Evolutionary conservation across 192 early-diverging fungal species (phyloP), one percentile per base, ranked within the genome.

Genomic region (Coemansia sp.): DNA sequence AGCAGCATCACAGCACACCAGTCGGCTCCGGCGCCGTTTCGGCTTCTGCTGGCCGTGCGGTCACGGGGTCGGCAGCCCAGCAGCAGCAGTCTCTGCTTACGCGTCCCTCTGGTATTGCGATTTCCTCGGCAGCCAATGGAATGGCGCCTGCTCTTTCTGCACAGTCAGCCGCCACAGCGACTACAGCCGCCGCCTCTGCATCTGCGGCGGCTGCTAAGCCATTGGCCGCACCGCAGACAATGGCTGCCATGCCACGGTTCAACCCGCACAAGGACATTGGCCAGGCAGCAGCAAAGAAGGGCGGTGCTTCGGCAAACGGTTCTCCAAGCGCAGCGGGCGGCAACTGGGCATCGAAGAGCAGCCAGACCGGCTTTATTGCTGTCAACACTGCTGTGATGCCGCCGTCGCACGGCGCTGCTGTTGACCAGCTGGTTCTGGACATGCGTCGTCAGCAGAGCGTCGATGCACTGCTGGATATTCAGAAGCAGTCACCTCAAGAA

Each of bases 221-320:
- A 22, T 32, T 32, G 51, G 51, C 71, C 34, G 32, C 65, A 7
- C 1, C 35, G 52, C 64, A 48, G 45, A 48, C 45, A 48, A 48
- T 48, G 45, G 45, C 45, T 5, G 11, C 71, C 3, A 52, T 73
- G 51, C 66, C 68, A 6, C 71, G 79, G 22, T 82, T 82, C 72
- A 76, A 77, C 41, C 79, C 79, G 28, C 71, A 77, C 75, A 82
- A 82, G 61, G 79, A 82, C 37, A 66, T 82, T 64, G 53, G 66
- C 8, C 78, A 80, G 73, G 61, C 61, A 11, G 57, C 62, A 4
- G 56, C 72, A 48, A 67, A 66, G 57, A 79, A 79, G 65, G 53
- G 55, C 51, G 35, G 57, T 3, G 35, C 57, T 5, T 37, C 73
- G 14, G 61, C 62, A 6, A 43, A 39, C 33, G 59, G 59, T 8